phyloP scores from a whole-genome alignment of 176 grass and related monocot species.

The Alopecurus myosuroides region DNA sequence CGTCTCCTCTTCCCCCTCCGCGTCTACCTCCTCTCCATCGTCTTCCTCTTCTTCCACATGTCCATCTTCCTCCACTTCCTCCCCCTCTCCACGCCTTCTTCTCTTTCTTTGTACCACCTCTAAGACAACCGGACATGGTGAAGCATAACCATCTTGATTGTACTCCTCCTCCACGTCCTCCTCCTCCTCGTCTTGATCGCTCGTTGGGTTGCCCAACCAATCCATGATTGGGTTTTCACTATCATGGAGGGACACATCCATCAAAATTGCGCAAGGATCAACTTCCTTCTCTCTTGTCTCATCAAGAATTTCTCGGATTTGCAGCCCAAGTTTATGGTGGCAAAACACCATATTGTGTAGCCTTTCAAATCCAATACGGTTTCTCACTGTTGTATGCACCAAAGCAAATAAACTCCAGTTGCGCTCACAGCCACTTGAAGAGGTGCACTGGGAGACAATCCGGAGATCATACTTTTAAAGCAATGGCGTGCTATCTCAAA shows the following conservation, averaged over 20 bases:
- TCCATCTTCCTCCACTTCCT: not conserved
- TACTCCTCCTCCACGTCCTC: not conserved
- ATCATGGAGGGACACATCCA: not conserved
- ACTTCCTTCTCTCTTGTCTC: not conserved
- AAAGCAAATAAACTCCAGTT: not conserved
- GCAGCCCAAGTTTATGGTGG: not conserved
- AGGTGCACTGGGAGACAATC: not conserved
- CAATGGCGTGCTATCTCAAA: not conserved
- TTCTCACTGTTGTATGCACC: not conserved
- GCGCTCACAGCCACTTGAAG: not conserved
- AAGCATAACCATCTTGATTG: not conserved
- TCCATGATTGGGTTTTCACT: not conserved
- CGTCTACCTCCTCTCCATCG: not conserved
- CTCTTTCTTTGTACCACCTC: not conserved
- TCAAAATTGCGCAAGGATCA: not conserved
- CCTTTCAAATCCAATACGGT: not conserved
- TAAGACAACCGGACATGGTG: not conserved
- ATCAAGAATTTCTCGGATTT: not conserved
- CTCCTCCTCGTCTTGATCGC: not conserved
- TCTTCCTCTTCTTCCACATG: no score
- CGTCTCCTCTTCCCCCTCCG: not conserved
- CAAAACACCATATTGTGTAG: not conserved
- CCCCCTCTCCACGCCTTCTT: not conserved
- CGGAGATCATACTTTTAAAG: not conserved
- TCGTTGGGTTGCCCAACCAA: not conserved